Evolutionary conservation across 2,329 filamentous ascomycete genomes (phyloP), one percentile per base, ranked within the genome.

Genomic region (Pezicula neosporulosa): DNA sequence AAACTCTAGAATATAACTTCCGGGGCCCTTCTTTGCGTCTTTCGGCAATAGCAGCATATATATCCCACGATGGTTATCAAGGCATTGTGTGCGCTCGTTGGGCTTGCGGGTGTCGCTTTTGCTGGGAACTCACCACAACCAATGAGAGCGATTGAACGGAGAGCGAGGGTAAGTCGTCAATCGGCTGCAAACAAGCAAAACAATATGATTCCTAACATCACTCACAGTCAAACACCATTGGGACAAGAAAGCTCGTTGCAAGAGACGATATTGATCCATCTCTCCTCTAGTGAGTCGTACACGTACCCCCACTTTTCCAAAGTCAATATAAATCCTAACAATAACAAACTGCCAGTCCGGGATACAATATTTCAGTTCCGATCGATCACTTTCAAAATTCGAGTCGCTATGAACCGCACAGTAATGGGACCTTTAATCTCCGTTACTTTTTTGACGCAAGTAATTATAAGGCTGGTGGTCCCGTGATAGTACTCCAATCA

Each of bases 301-400:
- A 62, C 57, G 4, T 58, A 60, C 42, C 42, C 54, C 16, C 41
- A 49, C 21, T 43, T 35, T 10, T 18, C 37, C 9, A 30, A 55
- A 27, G 12, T 37, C 24, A 24, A 24, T 24, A 24, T 1, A 53
- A 56, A 47, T 47, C 50, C n/a, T 35, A 49, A 42, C 57, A 24
- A 24, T 24, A 24, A 63, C 37, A 56, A 49, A 66, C 30, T 58
- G 9, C 59, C 18, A 28, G 66, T 44, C 66, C 63, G 39, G 65
- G 62, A 30, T 68, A 68, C 60, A 71, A 70, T 50, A 66, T 68
- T 47, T 60, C 57, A 1, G 62, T 66, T 8, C 65, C 65, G 4
- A 74, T 95, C 33, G 90, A 96, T 67, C 89, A 94, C 65, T 95
- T 94, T 71, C 88, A 88, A 69, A 90, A 93, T 63, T 86, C 91